Conservation (phyloP, 352 stramenopile species). For the Paralagenidium karlingii region DNA sequence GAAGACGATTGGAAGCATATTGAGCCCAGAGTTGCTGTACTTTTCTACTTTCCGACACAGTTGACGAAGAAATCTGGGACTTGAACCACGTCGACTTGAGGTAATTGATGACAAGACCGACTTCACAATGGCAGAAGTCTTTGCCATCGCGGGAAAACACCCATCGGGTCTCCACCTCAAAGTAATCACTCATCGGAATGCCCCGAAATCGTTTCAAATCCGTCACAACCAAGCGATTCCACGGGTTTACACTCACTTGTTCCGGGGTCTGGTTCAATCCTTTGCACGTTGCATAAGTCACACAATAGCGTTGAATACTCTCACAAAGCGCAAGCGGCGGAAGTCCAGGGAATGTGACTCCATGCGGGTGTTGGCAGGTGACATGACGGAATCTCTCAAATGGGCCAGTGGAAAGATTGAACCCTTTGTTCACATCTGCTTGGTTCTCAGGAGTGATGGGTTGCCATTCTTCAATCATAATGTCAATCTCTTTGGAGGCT, state of each 20-base stretch:
- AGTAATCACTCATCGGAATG: conserved; percentile 74
- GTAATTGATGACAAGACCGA: conserved; percentile 60
- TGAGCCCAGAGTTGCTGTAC: conserved; percentile 45
- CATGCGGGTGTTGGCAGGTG: conserved; percentile 38
- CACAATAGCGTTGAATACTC: conserved; percentile 30
- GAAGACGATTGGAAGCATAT: conserved; percentile 29
- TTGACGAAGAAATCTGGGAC: conserved; percentile 70
- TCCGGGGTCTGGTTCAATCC: neutral
- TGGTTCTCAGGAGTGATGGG: conserved; percentile 15
- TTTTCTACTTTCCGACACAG: conserved; percentile 56
- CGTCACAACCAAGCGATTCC: conserved; percentile 37
- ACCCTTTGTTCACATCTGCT: conserved; percentile 15
- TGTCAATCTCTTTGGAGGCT: conserved; percentile 53
- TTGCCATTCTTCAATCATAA: conserved; percentile 44
- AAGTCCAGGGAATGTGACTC: conserved; percentile 42
- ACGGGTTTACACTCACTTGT: conserved; percentile 3
- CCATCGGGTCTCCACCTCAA: conserved; percentile 72
- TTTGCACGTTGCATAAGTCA: conserved; percentile 1
- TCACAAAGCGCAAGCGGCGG: conserved; percentile 34
- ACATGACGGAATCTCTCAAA: conserved; percentile 33
- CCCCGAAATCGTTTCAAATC: conserved; percentile 54
- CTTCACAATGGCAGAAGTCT: conserved; percentile 63
- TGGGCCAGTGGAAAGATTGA: conserved; percentile 38
- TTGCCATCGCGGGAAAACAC: conserved; percentile 62
- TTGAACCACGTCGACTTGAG: conserved; percentile 78